phyloP scores from a whole-genome alignment of 768 basidiomycete genomes.

The Boletus rubroflammeus region DNA sequence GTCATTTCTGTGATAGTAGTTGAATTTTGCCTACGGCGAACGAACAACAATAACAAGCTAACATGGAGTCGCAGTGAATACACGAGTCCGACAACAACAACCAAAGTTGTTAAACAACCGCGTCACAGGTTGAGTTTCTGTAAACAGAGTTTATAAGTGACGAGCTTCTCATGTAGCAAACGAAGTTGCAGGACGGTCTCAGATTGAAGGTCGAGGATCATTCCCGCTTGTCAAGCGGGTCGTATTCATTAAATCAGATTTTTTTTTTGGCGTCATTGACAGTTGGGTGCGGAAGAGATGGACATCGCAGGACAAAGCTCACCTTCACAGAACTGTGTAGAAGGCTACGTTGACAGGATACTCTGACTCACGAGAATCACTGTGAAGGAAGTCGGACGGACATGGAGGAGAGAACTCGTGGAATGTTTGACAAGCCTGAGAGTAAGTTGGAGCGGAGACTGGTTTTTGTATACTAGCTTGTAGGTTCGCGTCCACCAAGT shows the following conservation, averaged over 20 bases:
- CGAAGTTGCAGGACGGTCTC: neutral
- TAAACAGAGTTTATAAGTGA: neutral
- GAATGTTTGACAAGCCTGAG: too few relatives aligned
- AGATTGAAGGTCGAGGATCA: neutral
- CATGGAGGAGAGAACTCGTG: too few relatives aligned
- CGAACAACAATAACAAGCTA: neutral
- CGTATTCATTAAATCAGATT: slow-evolving; percentile 14
- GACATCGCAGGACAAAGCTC: neutral
- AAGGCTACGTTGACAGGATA: neutral
- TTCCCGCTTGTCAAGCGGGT: slow-evolving; percentile 3
- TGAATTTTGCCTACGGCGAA: neutral
- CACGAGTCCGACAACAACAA: too few relatives aligned
- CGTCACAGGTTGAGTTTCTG: neutral
- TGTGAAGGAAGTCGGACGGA: too few relatives aligned
- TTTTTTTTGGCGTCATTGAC: slow-evolving; percentile 6
- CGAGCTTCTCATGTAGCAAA: neutral
- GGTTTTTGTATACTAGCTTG: too few relatives aligned
- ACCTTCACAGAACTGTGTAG: neutral
- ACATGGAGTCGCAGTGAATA: neutral
- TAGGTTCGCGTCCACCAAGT: slow-evolving; percentile 14
- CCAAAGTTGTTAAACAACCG: too few relatives aligned
- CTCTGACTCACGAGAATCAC: too few relatives aligned
- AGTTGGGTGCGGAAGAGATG: neutral
- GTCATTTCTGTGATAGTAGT: neutral
- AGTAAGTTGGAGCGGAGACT: too few relatives aligned